Evolutionary conservation across 768 basidiomycete species (phyloP), one percentile per base, ranked within the genome.

Genomic region (Pleurotus eryngii): DNA sequence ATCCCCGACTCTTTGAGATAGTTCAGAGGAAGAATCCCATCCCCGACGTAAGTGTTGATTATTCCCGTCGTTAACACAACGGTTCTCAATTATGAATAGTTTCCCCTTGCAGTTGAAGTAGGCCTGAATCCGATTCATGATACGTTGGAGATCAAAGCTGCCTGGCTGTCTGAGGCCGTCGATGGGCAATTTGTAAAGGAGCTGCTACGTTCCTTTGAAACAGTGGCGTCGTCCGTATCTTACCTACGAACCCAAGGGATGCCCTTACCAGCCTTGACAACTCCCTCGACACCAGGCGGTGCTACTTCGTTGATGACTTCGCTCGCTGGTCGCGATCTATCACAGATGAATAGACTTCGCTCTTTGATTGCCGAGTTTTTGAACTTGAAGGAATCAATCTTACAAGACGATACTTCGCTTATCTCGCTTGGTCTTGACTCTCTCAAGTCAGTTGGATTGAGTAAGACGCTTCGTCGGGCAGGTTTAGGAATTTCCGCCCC

Each of bases 391-490:
- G 56, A 64, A 12, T 35, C 49, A 1, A 46, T 69, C 14, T 24
- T 73, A 17, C 61, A 59, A n/a, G 58, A 66, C 20, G 60, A 59
- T 15, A 67, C 69, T 7, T 79, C 79, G 4, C 70, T 81, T 24
- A 64, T 81, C 11, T 73, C 79, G 4, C 64, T 81, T 51, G 79
- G 79, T 5, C 62, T 81, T 30, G 79, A 81, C 59, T 81, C 79
- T 5, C 76, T 81, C 57, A 74, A 72, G 58, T 74, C 79, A 0
- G 73, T 81, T 7, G 76, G 77, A 2, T 63, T 81, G 30, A 70
- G 76, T 27, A 71, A 68, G 50, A 37, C 56, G 7, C 61, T 81
- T n/a, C 64, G 66, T n/a, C 65, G 65, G 55, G 64, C 64, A 17
- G 77, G 76, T 1, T 67, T 73, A 46, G 47, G 59, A 4, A 54